phyloP scores from a whole-genome alignment of 192 early-diverging fungal species.

The Coemansia sp. region DNA sequence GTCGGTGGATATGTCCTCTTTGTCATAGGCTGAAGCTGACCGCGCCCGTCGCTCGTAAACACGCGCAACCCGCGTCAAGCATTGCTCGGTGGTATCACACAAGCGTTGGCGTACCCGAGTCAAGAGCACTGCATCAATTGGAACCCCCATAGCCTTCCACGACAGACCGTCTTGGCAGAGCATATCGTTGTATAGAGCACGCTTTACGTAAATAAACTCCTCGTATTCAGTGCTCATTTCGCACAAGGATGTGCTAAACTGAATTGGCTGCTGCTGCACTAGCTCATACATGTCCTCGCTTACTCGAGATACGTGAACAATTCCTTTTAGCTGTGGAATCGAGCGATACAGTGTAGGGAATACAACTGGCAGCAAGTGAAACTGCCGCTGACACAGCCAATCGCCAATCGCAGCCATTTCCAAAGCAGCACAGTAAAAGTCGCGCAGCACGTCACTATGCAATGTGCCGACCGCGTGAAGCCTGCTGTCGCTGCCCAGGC shows the following conservation, averaged over 20 bases:
- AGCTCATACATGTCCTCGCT: constrained; percentile 39
- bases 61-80: constrained; percentile 29
- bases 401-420: constrained; percentile 35
- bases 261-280: constrained; percentile 18
- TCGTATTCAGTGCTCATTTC: constrained; percentile 36
- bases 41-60: constrained; percentile 34
- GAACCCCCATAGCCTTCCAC: constrained; percentile 44
- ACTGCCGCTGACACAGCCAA: constrained; percentile 36
- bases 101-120: constrained; percentile 32
- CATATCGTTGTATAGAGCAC: constrained; percentile 28
- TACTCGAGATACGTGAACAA: constrained; percentile 26
- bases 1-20: constrained; percentile 28
- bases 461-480: constrained; percentile 1
- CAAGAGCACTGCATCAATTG: constrained; percentile 31
- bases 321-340: constrained; percentile 22
- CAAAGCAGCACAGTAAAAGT: constrained; percentile 28
- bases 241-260: constrained; percentile 15
- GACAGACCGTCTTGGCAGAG: constrained; percentile 34
- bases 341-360: constrained; percentile 25
- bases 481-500: constrained; percentile 3
- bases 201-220: constrained; percentile 26
- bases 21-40: constrained; percentile 31
- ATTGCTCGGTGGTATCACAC: constrained; percentile 25
- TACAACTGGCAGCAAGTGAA: constrained; percentile 21
- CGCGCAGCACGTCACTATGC: constrained; percentile 24